phyloP scores from a whole-genome alignment of 305 asterid genomes.

The Stenogyne calaminthoides region DNA sequence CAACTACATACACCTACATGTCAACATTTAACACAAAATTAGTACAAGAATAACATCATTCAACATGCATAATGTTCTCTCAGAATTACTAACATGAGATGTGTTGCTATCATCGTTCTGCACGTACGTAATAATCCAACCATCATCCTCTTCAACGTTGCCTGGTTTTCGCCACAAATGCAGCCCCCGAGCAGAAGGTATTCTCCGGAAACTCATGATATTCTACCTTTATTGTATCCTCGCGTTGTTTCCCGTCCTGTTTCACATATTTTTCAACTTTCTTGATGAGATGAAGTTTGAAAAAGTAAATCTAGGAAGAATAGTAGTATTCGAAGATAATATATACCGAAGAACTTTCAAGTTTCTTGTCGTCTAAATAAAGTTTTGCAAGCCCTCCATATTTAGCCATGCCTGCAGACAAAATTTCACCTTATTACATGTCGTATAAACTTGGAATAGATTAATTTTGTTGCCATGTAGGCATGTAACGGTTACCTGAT shows the following conservation, averaged over 20 bases:
- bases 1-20: constrained; percentile 47
- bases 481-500: constrained; percentile 41
- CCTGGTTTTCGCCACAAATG: constrained; percentile 54
- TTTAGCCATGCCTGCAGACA: constrained; percentile 54
- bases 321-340: neutral
- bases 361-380: constrained; percentile 36
- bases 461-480: neutral
- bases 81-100: constrained; percentile 49
- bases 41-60: neutral
- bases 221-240: constrained; percentile 48
- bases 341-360: neutral
- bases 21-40: neutral
- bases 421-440: neutral
- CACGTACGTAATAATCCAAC: constrained; percentile 61
- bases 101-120: constrained; percentile 50
- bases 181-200: constrained; percentile 66
- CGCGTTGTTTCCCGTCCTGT: neutral
- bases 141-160: constrained; percentile 62
- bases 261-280: neutral
- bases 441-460: neutral
- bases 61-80: neutral
- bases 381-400: constrained; percentile 73
- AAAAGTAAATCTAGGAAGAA: neutral
- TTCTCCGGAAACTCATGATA: constrained; percentile 53
- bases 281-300: neutral